phyloP scores from a whole-genome alignment of 1,139 yeast species.

The Candida tropicalis region DNA sequence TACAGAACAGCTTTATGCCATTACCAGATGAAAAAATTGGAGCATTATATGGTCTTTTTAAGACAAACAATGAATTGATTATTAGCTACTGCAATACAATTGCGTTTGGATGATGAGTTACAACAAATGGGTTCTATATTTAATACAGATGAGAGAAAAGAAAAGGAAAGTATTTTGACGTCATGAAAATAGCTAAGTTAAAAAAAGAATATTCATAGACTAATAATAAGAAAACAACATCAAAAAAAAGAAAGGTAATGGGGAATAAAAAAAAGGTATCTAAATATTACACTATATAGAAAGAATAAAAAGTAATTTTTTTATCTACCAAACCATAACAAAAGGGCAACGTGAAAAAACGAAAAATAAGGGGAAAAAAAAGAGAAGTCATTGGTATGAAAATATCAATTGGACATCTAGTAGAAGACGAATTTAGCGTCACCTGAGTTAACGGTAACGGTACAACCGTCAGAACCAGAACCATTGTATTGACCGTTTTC shows the following conservation, averaged over 20 bases:
- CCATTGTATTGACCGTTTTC: constrained; percentile 78
- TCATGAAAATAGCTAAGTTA: background rate
- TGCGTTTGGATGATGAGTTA: constrained; percentile 52
- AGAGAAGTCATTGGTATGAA: too few relatives aligned
- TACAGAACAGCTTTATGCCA: constrained; percentile 64
- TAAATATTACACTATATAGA: constrained; percentile 1
- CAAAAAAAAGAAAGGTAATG: constrained; percentile 1
- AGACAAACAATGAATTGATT: constrained; percentile 52
- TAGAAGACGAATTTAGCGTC: constrained; percentile 74
- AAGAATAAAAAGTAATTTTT: background rate
- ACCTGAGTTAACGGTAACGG: constrained; percentile 86
- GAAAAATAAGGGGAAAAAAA: too few relatives aligned
- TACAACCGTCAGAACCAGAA: constrained; percentile 79
- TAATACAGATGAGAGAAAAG: constrained; percentile 1
- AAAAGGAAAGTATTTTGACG: background rate
- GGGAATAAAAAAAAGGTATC: background rate
- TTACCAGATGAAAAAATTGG: constrained; percentile 59
- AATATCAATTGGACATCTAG: constrained; percentile 1
- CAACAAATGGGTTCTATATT: background rate
- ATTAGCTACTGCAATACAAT: constrained; percentile 57
- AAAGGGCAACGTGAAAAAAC: background rate
- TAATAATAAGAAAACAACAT: background rate
- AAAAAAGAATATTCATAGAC: background rate
- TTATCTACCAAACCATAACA: background rate
- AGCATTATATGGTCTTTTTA: constrained; percentile 46